Conservation (phyloP, 1,139 yeast species). For the Starmera stellimalicola region DNA sequence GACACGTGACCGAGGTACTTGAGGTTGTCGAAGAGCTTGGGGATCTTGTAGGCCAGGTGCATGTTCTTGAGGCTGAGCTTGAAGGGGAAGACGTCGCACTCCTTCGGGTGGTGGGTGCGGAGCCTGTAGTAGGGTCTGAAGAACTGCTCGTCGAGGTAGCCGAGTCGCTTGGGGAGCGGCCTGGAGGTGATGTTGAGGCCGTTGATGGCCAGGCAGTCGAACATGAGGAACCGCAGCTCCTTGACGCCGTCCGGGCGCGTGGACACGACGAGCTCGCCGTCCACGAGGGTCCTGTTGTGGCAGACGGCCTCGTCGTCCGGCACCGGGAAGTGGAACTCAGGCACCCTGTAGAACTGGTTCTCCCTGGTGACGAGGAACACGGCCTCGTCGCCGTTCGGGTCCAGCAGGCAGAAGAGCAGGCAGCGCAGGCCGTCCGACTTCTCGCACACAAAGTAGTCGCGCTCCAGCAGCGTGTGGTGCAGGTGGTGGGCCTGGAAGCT, state of each 20-base stretch:
- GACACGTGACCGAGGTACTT: conserved; percentile 77
- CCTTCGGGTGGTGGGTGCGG: conserved; percentile 60
- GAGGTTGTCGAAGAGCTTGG: conserved; percentile 64
- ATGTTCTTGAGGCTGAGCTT: conserved; percentile 78
- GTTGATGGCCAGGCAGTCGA: conserved; percentile 84
- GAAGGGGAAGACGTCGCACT: conserved; percentile 73
- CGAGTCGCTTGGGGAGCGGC: conserved; percentile 71
- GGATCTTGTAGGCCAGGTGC: conserved; percentile 75
- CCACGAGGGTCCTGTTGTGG: conserved; percentile 83
- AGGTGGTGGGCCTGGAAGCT: conserved; percentile 77
- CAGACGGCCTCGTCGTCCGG: conserved; percentile 46
- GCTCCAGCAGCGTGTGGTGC: conserved; percentile 44
- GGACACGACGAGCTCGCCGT: conserved; percentile 78
- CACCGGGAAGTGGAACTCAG: conserved; percentile 77
- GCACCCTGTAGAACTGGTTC: conserved; percentile 74
- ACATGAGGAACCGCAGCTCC: conserved; percentile 74
- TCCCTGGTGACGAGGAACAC: conserved; percentile 77
- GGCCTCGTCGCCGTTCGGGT: conserved; percentile 70
- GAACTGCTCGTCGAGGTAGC: conserved; percentile 76
- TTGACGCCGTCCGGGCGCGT: conserved; percentile 41
- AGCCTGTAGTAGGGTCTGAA: conserved; percentile 73
- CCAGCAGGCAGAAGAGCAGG: conserved; percentile 55
- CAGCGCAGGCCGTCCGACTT: conserved; percentile 92
- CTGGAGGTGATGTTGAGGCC: conserved; percentile 62
- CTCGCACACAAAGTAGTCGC: conserved; percentile 87